Evolutionary conservation across 441 rosid species (phyloP).

Genomic region (Populus trichocarpa): DNA sequence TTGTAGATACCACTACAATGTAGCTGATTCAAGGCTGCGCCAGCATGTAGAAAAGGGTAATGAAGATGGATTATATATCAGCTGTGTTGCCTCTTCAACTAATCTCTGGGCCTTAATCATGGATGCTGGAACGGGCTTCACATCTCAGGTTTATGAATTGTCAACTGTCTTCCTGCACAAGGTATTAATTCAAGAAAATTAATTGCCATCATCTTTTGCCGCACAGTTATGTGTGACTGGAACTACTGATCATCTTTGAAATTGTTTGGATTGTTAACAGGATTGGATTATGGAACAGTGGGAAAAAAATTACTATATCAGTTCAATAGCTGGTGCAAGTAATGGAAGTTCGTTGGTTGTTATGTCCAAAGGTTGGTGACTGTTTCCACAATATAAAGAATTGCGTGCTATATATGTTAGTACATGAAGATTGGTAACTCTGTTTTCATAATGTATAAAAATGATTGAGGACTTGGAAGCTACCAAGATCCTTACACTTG

Average conservation of each 20-base stretch:
- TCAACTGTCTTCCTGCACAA: slow-evolving; percentile 78
- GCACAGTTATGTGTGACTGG: slow-evolving; percentile 6
- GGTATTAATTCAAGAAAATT: slow-evolving; percentile 37
- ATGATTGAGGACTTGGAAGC: not conserved
- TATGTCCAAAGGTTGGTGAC: slow-evolving; percentile 68
- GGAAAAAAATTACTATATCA: slow-evolving; percentile 78
- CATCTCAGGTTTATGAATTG: slow-evolving; percentile 78
- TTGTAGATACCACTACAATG: slow-evolving; percentile 90
- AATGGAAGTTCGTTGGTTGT: slow-evolving; percentile 81
- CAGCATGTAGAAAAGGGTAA: slow-evolving; percentile 89
- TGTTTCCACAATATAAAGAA: not conserved
- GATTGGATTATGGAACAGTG: slow-evolving; percentile 91
- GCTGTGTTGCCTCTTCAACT: slow-evolving; percentile 81
- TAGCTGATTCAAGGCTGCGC: slow-evolving; percentile 69
- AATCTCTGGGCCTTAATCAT: slow-evolving; percentile 93
- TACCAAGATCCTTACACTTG: not conserved
- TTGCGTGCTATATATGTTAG: not conserved
- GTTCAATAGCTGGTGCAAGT: slow-evolving; percentile 73
- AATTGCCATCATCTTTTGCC: slow-evolving; percentile 6
- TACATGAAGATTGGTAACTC: not conserved
- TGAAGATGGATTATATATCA: slow-evolving; percentile 81
- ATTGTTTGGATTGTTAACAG: slow-evolving; percentile 33
- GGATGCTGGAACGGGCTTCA: slow-evolving; percentile 97
- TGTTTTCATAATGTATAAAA: not conserved
- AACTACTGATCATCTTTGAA: slow-evolving; percentile 9